Conservation (phyloP, 768 basidiomycete genomes). For the Phallus indusiatus region DNA sequence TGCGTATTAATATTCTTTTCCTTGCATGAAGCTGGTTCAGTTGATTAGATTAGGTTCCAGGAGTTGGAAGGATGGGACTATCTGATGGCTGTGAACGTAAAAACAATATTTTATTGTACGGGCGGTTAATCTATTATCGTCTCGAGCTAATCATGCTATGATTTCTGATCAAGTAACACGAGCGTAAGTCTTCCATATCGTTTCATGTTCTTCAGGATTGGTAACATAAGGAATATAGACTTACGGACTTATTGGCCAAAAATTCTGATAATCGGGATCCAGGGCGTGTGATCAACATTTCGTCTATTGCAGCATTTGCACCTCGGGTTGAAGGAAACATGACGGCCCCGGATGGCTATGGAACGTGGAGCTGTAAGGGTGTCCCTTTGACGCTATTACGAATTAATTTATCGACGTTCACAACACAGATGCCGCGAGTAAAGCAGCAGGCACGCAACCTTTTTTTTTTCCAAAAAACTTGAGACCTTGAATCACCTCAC, state of each 20-base stretch:
- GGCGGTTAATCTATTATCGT: conserved; percentile 5
- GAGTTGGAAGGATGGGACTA: conserved; percentile 85
- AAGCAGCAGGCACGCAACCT: conserved; percentile 54
- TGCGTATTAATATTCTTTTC: conserved; percentile 1
- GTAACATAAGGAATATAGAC: conserved; percentile 17
- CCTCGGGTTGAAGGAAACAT: conserved; percentile 38
- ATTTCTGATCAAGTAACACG: conserved; percentile 36
- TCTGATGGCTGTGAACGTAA: conserved; percentile 75
- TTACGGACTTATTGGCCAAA: conserved; percentile 56
- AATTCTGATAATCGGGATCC: conserved; percentile 57
- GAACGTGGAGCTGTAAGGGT: conserved; percentile 71
- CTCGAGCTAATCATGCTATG: background rate
- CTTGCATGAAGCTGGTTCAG: background rate
- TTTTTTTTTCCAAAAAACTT: too few species aligned
- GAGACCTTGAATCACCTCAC: background rate
- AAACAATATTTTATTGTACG: conserved; percentile 74
- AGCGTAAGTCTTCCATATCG: conserved; percentile 23
- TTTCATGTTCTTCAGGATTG: background rate
- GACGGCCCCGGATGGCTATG: conserved; percentile 45
- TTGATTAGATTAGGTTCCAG: conserved; percentile 37
- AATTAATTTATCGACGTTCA: background rate
- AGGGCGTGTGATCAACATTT: conserved; percentile 74
- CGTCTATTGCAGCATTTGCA: conserved; percentile 54
- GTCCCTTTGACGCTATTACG: background rate
- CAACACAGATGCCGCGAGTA: conserved; percentile 61